Conservation (phyloP, 1,284 basidiomycete genomes). For the Amylostereum areolatum region DNA sequence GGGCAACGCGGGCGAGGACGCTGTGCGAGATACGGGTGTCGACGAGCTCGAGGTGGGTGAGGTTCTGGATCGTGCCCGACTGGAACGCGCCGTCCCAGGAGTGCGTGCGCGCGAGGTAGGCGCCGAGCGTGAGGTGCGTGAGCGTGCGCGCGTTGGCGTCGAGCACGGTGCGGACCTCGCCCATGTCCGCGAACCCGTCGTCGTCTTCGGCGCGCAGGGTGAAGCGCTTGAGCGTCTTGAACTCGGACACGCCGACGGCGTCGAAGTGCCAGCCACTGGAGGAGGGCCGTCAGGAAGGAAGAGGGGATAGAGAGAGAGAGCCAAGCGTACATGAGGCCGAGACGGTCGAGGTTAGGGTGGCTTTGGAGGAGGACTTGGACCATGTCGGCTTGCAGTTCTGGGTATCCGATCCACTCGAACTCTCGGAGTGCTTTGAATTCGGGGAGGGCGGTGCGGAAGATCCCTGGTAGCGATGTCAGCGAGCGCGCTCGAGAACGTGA, state of each 20-base stretch:
- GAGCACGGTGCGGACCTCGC: constrained; percentile 57
- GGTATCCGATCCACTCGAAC: constrained; percentile 70
- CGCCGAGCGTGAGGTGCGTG: constrained; percentile 57
- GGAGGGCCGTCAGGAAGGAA: not conserved
- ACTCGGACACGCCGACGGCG: constrained; percentile 58
- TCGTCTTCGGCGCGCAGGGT: constrained; percentile 63
- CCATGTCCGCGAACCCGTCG: constrained; percentile 61
- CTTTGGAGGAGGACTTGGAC: constrained; percentile 47
- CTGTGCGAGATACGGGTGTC: constrained; percentile 58
- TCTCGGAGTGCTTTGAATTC: constrained; percentile 52
- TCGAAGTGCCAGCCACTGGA: constrained; percentile 63
- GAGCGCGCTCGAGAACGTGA: not conserved
- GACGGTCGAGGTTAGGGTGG: constrained; percentile 44
- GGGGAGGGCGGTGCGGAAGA: constrained; percentile 54
- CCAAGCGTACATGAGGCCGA: constrained; percentile 48
- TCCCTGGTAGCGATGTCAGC: constrained; percentile 26
- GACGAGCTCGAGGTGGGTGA: constrained; percentile 62
- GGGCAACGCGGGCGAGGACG: constrained; percentile 55
- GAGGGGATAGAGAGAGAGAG: constrained; percentile 3
- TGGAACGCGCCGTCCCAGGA: constrained; percentile 62
- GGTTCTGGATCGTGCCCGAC: constrained; percentile 52
- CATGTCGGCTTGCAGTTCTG: constrained; percentile 56
- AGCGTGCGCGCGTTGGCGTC: constrained; percentile 52
- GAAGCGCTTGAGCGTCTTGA: constrained; percentile 53
- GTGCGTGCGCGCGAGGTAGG: constrained; percentile 55